These are phyloP conservation scores for Puccinia novopanici DNA, from an alignment of 1,284 basidiomycete genomes.

Conservation along the genomic window DNA sequence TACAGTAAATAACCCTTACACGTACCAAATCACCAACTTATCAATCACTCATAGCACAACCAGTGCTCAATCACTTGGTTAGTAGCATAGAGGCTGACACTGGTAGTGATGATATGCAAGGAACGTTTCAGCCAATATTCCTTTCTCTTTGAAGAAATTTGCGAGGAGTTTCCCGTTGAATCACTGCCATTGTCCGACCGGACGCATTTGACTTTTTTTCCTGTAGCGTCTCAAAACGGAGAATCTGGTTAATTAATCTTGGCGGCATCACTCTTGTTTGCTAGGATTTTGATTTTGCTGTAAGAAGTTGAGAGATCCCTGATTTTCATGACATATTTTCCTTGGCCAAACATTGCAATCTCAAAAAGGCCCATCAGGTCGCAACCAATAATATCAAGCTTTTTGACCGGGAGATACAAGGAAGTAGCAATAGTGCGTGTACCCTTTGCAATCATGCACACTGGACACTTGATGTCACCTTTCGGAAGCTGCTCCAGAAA, in stretches of 20 bases:
- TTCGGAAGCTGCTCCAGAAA: too few species aligned
- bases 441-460: background rate
- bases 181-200: background rate
- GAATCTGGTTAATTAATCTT: background rate
- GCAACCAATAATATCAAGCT: background rate
- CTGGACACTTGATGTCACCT: too few species aligned
- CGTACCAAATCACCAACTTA: too few species aligned
- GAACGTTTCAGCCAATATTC: constrained; percentile 13
- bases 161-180: background rate
- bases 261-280: background rate
- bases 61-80: too few species aligned
- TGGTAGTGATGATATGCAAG: constrained; percentile 28
- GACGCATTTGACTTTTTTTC: background rate
- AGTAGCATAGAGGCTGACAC: too few species aligned
- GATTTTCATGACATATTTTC: background rate
- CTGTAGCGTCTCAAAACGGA: background rate
- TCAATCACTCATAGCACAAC: too few species aligned
- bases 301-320: background rate
- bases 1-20: too few species aligned
- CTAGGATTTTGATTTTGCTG: background rate
- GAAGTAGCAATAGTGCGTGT: background rate
- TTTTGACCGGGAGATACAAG: background rate
- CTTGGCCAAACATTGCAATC: background rate
- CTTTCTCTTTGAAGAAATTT: background rate
- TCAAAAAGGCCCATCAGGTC: background rate